A percentile compares a stretch with the other conserved stretches of the same genome.
Evolutionary conservation across 148 eudicot species (phyloP).

Genomic region (Silene conica): DNA sequence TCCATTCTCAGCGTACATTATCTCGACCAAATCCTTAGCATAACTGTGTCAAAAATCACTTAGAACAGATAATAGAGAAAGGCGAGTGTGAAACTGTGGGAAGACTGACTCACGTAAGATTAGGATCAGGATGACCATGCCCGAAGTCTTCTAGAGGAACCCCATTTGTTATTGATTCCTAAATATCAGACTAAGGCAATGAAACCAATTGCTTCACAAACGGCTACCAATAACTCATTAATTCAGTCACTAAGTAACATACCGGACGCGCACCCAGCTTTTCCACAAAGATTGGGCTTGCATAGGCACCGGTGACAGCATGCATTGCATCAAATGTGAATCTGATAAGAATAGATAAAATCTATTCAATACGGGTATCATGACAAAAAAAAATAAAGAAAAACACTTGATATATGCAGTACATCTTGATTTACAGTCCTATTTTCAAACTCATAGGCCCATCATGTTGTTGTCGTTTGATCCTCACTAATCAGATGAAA

Average conservation of each 20-base stretch:
- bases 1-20: constrained; percentile 69
- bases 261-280: constrained; percentile 87
- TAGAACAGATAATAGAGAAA: constrained; percentile 18
- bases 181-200: constrained; percentile 20
- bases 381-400: neutral
- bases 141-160: constrained; percentile 98
- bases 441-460: neutral
- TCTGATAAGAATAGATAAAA: constrained; percentile 38
- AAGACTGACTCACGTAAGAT: constrained; percentile 73
- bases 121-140: constrained; percentile 99
- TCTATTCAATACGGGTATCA: neutral
- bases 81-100: neutral
- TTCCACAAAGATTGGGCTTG: constrained; percentile 94
- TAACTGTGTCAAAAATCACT: constrained; percentile 49
- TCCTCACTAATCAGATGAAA: neutral
- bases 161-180: constrained; percentile 84
- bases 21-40: constrained; percentile 84
- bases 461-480: neutral
- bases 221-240: constrained; percentile 6
- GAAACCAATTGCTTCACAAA: constrained; percentile 20
- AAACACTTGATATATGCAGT: neutral
- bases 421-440: constrained; percentile 1
- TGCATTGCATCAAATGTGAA: constrained; percentile 98
- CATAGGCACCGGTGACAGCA: constrained; percentile 98
- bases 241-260: constrained; percentile 31